These are phyloP conservation scores for Hericium coralloides DNA, from an alignment of 768 basidiomycete genomes.

Conservation along the genomic window DNA sequence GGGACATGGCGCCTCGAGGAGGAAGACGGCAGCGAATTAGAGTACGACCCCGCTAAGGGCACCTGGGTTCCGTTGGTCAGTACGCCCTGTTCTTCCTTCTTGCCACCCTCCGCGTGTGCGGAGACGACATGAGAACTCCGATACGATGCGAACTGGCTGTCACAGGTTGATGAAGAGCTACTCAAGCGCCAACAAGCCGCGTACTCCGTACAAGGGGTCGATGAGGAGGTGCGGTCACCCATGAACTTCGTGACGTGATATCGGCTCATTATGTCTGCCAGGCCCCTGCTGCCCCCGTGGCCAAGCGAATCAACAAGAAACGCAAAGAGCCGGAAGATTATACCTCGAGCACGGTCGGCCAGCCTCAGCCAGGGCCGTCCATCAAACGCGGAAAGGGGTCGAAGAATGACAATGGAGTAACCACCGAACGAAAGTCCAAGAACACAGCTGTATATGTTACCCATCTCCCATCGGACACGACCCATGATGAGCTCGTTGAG, in stretches of 20 bases:
- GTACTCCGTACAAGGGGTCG: slow-evolving; percentile 87
- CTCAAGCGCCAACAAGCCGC: slow-evolving; percentile 89
- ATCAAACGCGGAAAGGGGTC: slow-evolving; percentile 63
- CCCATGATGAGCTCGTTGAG: slow-evolving; percentile 63
- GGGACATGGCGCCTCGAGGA: slow-evolving; percentile 87
- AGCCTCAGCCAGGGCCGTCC: slow-evolving; percentile 39
- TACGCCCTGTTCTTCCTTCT: slow-evolving; percentile 11
- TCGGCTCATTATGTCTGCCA: slow-evolving; percentile 25
- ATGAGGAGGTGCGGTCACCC: slow-evolving; percentile 67
- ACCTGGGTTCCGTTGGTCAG: slow-evolving; percentile 82
- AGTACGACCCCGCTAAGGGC: slow-evolving; percentile 72
- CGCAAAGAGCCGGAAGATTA: slow-evolving; percentile 68
- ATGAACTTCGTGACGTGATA: slow-evolving; percentile 9
- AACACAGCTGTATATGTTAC: slow-evolving; percentile 92
- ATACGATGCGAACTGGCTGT: slow-evolving; percentile 2
- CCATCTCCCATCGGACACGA: slow-evolving; percentile 69
- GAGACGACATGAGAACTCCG: slow-evolving; percentile 6
- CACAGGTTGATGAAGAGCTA: slow-evolving; percentile 80
- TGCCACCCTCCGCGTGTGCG: not conserved
- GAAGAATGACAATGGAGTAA: slow-evolving; percentile 28
- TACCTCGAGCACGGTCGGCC: slow-evolving; percentile 42
- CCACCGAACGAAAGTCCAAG: slow-evolving; percentile 61
- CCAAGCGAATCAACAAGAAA: slow-evolving; percentile 74
- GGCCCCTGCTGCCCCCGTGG: slow-evolving; percentile 83
- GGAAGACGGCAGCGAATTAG: slow-evolving; percentile 83